Evolutionary conservation across 108 stramenopile genomes (phyloP), one percentile per base, ranked within the genome.

Genomic region (Skeletonema menzelii): DNA sequence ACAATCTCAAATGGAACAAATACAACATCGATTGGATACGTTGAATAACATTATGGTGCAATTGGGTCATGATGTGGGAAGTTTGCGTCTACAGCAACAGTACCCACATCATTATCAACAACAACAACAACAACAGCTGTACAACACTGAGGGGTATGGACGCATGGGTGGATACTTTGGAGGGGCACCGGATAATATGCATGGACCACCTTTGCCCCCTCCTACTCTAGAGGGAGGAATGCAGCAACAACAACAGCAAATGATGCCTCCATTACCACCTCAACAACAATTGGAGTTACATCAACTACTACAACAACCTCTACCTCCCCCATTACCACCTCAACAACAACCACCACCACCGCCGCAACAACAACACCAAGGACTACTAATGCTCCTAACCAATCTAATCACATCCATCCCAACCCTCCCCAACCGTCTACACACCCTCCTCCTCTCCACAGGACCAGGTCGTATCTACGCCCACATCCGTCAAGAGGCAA

Each of bases 381-480:
- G 77, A 56, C 27, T 72, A 7, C 57, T 73, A n/a, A 38, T 73
- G 27, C 38, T 79, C 56, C 30, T 72, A 22, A 56, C 40, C 0
- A 22, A 40, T 2, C 2, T 69, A 0, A 32, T 68, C 20, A 61
- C 37, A 3, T 44, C 35, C 13, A 19, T 73, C 27, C 13, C 42
- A 8, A 49, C 62, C 11, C 17, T 72, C 13, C 47, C 72, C 60
- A 4, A 8, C n/a, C 65, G 65, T 22, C 13, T 72, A 8, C 72
- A 56, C 5, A 37, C 66, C 10, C n/a, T 69, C 22, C 60, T 72
- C 0, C 78, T 67, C n/a, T 63, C 71, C 31, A 69, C 79, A 0
- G 72, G 69, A 22, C 67, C 67, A 12, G 79, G 79, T 22, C 66
- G 79, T 1, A 42, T 73, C 8, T 80, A 80, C 62, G 38, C 27